phyloP scores from a whole-genome alignment of 2,329 filamentous ascomycete species.

The Leptoxyphium fumago region DNA sequence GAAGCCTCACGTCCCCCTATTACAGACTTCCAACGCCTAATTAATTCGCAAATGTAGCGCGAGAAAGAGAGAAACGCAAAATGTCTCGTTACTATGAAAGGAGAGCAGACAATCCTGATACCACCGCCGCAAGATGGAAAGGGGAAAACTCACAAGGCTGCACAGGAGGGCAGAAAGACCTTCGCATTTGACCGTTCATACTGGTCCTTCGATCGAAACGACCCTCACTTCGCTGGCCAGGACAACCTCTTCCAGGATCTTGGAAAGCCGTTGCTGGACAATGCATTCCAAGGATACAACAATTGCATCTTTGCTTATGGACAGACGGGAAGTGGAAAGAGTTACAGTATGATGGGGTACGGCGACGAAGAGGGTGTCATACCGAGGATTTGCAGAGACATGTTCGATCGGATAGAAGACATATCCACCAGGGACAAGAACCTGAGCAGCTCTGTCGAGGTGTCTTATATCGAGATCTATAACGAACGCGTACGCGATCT shows the following conservation, averaged over 20 bases:
- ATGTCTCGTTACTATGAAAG: slow-evolving; percentile 97
- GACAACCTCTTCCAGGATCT: slow-evolving; percentile 78
- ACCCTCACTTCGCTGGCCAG: slow-evolving; percentile 75
- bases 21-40: neutral
- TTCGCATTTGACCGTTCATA: slow-evolving; percentile 97
- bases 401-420: slow-evolving; percentile 74
- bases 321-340: slow-evolving; percentile 96
- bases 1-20: neutral
- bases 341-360: slow-evolving; percentile 99
- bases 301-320: slow-evolving; percentile 99
- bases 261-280: slow-evolving; percentile 81
- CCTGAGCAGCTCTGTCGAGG: slow-evolving; percentile 82
- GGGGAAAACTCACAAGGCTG: slow-evolving; percentile 53
- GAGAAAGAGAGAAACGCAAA: slow-evolving; percentile 85
- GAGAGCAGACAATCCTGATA: slow-evolving; percentile 71
- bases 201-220: slow-evolving; percentile 85
- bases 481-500: slow-evolving; percentile 94
- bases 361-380: slow-evolving; percentile 92
- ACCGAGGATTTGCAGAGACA: slow-evolving; percentile 89
- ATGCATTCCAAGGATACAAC: slow-evolving; percentile 97
- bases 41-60: slow-evolving; percentile 10
- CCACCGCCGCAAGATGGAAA: slow-evolving; percentile 48
- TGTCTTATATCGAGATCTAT: slow-evolving; percentile 98
- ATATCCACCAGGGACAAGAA: slow-evolving; percentile 58
- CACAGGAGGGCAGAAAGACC: slow-evolving; percentile 53